Conservation (phyloP, 805 yeast species). For the Hyphopichia homilentoma region DNA sequence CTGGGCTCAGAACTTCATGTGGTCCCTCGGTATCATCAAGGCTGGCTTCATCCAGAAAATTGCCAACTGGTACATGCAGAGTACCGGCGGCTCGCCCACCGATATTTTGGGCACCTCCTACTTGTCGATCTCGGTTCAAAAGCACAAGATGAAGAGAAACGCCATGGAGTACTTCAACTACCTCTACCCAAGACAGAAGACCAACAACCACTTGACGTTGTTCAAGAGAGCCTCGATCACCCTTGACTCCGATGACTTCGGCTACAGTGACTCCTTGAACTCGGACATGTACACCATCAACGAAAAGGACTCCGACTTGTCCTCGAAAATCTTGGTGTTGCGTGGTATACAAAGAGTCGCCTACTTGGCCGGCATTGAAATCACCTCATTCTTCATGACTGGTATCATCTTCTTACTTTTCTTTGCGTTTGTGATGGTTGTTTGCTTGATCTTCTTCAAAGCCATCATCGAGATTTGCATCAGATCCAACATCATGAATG, state of each 20-base stretch:
- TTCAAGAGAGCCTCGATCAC: conserved; percentile 29
- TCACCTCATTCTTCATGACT: conserved; percentile 82
- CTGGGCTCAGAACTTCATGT: conserved; percentile 94
- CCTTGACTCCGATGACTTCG: conserved; percentile 45
- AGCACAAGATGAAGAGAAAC: conserved; percentile 31
- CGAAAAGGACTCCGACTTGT: conserved; percentile 57
- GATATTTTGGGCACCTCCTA: conserved; percentile 64
- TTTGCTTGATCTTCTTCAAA: conserved; percentile 59
- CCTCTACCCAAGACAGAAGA: conserved; percentile 6
- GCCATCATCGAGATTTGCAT: conserved; percentile 62
- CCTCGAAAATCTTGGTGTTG: conserved; percentile 71
- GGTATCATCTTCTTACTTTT: conserved; percentile 81
- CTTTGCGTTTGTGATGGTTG: conserved; percentile 60
- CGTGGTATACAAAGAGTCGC: conserved; percentile 94
- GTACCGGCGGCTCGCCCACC: conserved; percentile 89
- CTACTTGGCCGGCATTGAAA: conserved; percentile 77
- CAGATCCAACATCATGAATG: conserved; percentile 54
- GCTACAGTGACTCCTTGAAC: conserved; percentile 39
- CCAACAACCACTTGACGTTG: conserved; percentile 8
- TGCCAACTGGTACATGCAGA: conserved; percentile 90
- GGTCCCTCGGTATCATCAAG: conserved; percentile 91
- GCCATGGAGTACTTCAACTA: conserved; percentile 13
- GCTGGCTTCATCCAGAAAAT: conserved; percentile 75
- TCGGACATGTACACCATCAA: conserved; percentile 59
- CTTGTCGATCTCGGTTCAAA: conserved; percentile 84